phyloP scores from a whole-genome alignment of 2,329 filamentous ascomycete species.

The Monosporascus sp. region DNA sequence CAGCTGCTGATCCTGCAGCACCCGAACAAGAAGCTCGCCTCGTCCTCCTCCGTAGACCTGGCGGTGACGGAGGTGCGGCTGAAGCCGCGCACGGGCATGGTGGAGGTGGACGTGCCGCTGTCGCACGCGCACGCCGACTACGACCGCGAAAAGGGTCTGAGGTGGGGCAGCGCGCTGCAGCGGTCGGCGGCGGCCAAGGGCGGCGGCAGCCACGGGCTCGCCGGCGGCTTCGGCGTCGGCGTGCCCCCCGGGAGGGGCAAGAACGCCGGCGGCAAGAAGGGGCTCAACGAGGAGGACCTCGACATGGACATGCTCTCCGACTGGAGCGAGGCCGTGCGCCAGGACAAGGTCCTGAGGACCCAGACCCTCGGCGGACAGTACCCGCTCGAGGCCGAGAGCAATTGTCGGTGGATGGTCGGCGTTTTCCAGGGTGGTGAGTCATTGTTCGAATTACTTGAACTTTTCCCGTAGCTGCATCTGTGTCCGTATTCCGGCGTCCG shows the following conservation, averaged over 20 bases:
- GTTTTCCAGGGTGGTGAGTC: conserved; percentile 76
- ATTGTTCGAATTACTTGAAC: background rate
- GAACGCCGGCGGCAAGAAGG: conserved; percentile 25
- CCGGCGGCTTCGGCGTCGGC: conserved; percentile 67
- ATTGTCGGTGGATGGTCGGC: conserved; percentile 74
- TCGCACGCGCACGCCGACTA: conserved; percentile 64
- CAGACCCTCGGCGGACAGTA: conserved; percentile 86
- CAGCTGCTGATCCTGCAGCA: conserved; percentile 84
- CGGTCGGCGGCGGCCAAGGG: conserved; percentile 53
- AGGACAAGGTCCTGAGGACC: conserved; percentile 67
- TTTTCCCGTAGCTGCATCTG: no score
- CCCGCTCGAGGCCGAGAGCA: conserved; percentile 61
- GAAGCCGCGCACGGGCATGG: conserved; percentile 75
- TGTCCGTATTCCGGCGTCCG: no score
- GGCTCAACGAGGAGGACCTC: conserved; percentile 32
- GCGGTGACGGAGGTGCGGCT: conserved; percentile 71
- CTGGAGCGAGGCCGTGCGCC: conserved; percentile 63
- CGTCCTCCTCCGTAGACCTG: conserved; percentile 47
- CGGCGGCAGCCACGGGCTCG: conserved; percentile 63
- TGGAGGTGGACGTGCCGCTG: conserved; percentile 89
- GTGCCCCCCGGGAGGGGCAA: conserved; percentile 32
- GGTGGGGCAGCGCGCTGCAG: conserved; percentile 74
- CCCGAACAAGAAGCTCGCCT: conserved; percentile 62
- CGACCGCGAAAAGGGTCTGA: conserved; percentile 75
- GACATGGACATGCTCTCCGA: conserved; percentile 46